Evolutionary conservation across 345 rosid species (phyloP).

Genomic region (Rhodamnia rubescens): DNA sequence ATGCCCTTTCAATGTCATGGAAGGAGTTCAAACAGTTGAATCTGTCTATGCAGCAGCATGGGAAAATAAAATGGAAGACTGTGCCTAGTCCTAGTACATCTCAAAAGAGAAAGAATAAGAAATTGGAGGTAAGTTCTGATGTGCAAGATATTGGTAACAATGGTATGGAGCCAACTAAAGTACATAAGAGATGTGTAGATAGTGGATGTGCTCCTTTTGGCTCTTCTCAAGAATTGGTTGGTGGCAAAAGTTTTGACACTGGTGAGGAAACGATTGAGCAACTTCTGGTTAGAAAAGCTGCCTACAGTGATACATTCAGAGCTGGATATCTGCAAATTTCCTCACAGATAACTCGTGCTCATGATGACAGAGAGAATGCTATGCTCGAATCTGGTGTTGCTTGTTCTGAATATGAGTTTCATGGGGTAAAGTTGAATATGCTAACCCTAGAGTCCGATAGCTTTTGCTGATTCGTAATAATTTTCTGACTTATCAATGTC

Average conservation of each 20-base stretch:
- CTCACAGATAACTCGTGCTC: not conserved
- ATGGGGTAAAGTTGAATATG: too few species aligned
- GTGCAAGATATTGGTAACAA: not conserved
- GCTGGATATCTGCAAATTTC: not conserved
- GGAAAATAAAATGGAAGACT: not conserved
- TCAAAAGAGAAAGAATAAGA: conserved; percentile 59
- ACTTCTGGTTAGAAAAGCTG: not conserved
- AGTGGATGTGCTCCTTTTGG: not conserved
- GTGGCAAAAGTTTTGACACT: not conserved
- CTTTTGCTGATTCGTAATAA: too few species aligned
- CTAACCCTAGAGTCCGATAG: too few species aligned
- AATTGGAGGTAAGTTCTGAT: conserved; percentile 35
- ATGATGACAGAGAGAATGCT: not conserved
- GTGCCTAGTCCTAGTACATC: conserved; percentile 28
- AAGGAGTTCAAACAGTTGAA: not conserved
- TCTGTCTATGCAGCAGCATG: not conserved
- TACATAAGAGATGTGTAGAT: not conserved
- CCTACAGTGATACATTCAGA: not conserved
- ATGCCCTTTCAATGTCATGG: not conserved
- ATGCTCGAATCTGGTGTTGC: not conserved
- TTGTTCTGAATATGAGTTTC: too few species aligned
- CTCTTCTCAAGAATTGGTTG: not conserved
- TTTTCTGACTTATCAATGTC: too few species aligned
- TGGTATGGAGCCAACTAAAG: not conserved
- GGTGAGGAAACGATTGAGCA: not conserved